phyloP scores from a whole-genome alignment of 192 early-diverging fungal species.

The Linnemannia zychae region DNA sequence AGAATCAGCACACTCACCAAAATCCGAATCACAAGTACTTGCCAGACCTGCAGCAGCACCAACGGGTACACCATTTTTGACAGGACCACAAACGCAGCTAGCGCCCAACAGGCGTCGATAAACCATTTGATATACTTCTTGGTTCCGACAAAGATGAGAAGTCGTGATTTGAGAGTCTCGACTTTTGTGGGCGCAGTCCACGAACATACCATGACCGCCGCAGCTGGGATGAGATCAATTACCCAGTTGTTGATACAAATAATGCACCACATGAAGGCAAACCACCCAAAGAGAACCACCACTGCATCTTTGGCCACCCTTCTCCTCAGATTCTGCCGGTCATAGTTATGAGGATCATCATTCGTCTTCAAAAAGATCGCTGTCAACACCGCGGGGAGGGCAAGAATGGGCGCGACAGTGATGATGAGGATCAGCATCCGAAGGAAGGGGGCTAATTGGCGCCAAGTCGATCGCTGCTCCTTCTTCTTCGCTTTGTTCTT shows the following conservation, averaged over 20 bases:
- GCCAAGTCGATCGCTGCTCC: slow-evolving; percentile 8
- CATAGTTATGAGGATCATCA: slow-evolving; percentile 12
- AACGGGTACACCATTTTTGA: slow-evolving; percentile 17
- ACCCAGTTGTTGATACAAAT: slow-evolving; percentile 43
- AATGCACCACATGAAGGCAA: slow-evolving; percentile 50
- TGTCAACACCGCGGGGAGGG: slow-evolving; percentile 35
- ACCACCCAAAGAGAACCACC: slow-evolving; percentile 37
- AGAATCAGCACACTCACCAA: slow-evolving; percentile 23
- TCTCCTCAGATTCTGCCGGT: slow-evolving; percentile 33
- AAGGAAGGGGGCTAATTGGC: slow-evolving; percentile 34
- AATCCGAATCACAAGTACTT: slow-evolving; percentile 38
- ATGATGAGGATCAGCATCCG: slow-evolving; percentile 40
- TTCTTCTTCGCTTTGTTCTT: not conserved
- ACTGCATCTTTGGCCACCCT: slow-evolving; percentile 37
- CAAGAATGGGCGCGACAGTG: slow-evolving; percentile 27
- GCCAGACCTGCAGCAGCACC: not conserved
- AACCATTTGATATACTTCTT: slow-evolving; percentile 45
- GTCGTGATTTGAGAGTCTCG: slow-evolving; percentile 31
- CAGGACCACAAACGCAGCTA: slow-evolving; percentile 40
- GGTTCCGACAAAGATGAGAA: slow-evolving; percentile 52
- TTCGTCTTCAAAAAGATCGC: slow-evolving; percentile 1
- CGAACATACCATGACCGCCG: slow-evolving; percentile 27
- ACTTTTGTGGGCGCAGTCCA: slow-evolving; percentile 7
- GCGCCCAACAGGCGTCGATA: slow-evolving; percentile 34
- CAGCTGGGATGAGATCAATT: slow-evolving; percentile 27